Conservation (phyloP, 345 rosid species). For the Leavenworthia alabamica region DNA sequence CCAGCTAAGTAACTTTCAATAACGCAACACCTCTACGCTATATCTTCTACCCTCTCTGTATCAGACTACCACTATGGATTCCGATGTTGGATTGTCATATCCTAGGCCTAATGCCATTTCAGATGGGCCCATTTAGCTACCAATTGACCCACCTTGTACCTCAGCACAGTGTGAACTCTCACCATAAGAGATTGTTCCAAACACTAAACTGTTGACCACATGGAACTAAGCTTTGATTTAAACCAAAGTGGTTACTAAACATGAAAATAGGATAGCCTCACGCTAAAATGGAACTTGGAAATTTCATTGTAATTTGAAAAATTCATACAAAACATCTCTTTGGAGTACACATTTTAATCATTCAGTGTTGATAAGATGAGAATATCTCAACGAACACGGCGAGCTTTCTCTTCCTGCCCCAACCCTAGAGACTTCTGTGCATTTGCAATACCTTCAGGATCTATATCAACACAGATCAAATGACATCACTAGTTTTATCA, state of each 20-base stretch:
- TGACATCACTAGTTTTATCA: background rate
- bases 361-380: background rate
- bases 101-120: background rate
- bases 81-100: background rate
- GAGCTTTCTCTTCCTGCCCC: constrained; percentile 89
- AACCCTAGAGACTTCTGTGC: constrained; percentile 90
- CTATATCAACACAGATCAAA: constrained; percentile 34
- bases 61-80: background rate
- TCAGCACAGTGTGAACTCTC: background rate
- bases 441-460: constrained; percentile 92
- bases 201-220: background rate
- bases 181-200: background rate
- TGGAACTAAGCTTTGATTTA: background rate
- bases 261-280: background rate
- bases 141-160: background rate
- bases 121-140: background rate
- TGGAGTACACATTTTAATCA: constrained; percentile 1
- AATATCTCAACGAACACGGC: constrained; percentile 52
- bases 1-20: background rate
- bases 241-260: background rate
- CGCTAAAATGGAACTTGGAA: constrained; percentile 4
- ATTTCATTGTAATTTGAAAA: background rate
- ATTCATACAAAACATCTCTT: constrained; percentile 4
- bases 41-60: background rate
- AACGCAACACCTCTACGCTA: background rate